These are phyloP conservation scores for Cryphonectria parasitica DNA, from an alignment of 2,329 filamentous ascomycete genomes.

Conservation along the genomic window DNA sequence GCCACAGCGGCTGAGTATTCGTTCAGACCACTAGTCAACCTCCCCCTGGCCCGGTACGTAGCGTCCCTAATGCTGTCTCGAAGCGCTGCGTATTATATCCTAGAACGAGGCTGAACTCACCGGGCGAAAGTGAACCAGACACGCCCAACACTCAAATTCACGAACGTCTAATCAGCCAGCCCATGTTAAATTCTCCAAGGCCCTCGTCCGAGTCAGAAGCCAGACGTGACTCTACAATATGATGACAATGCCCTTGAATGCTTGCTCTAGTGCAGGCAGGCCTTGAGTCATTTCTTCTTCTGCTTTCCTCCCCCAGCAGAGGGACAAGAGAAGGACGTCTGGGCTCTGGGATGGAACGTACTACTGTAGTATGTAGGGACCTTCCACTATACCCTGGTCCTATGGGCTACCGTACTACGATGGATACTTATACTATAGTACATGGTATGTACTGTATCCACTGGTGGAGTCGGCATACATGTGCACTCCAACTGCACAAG, in stretches of 20 bases:
- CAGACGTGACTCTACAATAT: background rate
- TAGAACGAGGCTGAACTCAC: background rate
- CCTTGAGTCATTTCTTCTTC: slow-evolving; percentile 1
- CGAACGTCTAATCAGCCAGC: background rate
- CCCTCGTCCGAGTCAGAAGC: slow-evolving; percentile 3
- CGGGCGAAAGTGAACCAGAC: background rate
- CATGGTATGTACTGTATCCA: background rate
- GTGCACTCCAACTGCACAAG: background rate
- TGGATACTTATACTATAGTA: background rate
- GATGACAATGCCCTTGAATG: background rate
- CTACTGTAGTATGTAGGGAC: background rate
- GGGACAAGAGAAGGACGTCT: background rate
- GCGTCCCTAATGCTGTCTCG: background rate
- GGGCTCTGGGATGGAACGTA: background rate
- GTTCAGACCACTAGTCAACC: background rate
- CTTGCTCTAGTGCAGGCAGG: background rate
- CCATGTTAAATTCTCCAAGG: background rate
- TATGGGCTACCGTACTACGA: background rate
- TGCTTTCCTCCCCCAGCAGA: background rate
- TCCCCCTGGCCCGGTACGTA: background rate
- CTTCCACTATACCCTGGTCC: background rate
- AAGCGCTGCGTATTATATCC: background rate
- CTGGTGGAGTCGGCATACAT: background rate
- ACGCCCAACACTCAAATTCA: background rate
- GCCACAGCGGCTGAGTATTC: background rate